phyloP scores from a whole-genome alignment of 305 asterid genomes.

The Fraxinus floribunda region DNA sequence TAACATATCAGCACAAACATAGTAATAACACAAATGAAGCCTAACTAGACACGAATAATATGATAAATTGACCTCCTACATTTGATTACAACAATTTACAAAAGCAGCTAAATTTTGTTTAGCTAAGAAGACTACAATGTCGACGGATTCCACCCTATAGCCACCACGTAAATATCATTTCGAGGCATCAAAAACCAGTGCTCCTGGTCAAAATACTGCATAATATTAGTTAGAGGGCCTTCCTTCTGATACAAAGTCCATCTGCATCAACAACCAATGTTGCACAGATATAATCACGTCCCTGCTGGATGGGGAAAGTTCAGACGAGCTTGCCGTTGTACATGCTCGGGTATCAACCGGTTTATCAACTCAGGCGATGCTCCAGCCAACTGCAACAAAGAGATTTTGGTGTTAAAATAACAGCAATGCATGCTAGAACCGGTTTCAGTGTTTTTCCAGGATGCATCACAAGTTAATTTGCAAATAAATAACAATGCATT shows the following conservation, averaged over 20 bases:
- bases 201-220: conserved; percentile 21
- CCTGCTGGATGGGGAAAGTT: conserved; percentile 27
- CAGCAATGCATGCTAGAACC: not conserved
- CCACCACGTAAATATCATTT: conserved; percentile 23
- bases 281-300: conserved; percentile 15
- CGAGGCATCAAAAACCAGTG: conserved; percentile 20
- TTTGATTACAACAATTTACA: conserved; percentile 37
- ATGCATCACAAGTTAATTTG: not conserved
- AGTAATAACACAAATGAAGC: not conserved
- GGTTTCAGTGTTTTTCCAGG: not conserved
- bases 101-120: conserved; percentile 10
- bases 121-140: conserved; percentile 21
- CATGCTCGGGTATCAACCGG: conserved; percentile 50
- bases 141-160: conserved; percentile 11
- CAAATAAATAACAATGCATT: not conserved
- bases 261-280: not conserved
- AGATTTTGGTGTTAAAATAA: not conserved
- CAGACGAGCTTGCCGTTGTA: conserved; percentile 33
- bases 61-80: not conserved
- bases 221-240: not conserved
- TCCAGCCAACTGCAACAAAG: conserved; percentile 37
- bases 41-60: not conserved
- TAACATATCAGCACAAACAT: not conserved
- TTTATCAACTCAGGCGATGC: conserved; percentile 44
- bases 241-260: not conserved